Evolutionary conservation across 176 grass and related monocot genomes (phyloP), one percentile per base, ranked within the genome.

Genomic region (Cocos nucifera): DNA sequence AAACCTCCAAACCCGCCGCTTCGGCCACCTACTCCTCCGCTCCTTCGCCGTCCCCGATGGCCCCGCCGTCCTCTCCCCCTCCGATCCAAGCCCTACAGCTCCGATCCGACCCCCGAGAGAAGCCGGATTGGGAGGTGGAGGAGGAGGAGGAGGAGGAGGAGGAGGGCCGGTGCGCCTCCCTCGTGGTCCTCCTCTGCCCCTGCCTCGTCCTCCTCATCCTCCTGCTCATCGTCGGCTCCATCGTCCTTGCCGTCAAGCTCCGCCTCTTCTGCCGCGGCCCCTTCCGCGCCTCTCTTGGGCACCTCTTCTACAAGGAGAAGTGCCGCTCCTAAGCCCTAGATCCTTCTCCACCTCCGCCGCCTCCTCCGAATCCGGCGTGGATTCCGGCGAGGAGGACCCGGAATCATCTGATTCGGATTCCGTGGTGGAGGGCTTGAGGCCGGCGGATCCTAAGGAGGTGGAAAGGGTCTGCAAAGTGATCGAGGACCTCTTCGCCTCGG

Each of bases 251-350:
- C 22, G 54, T 96, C 83, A 86, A 90, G 54, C 25, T 96, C 72
- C 86, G 69, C 17, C 78, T 90, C 58, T 96, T 87, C 75, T 85
- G 86, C 72, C 91, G 74, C 67, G 69, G 83, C 23, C 83, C 80
- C 21, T 71, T 71, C 51, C 59, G 27, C n/a, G 19, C 70, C 27
- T 72, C 79, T 16, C 58, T 87, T 6, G 78, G 61, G 3, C 83
- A 76, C 73, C 72, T 96, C 69, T 19, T 96, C 62, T 70, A 50
- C 75, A 75, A 73, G 44, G 67, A 79, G 58, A 61, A 65, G 25
- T 86, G 86, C 62, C 50, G 15, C 50, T 48, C 51, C 51, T 63
- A 30, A 73, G n/a, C 50, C 19, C 50, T 6, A 28, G 25, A 4
- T 15, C 8, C 49, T 60, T 28, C 22, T 55, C 20, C 50, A 58